These are phyloP conservation scores for Protoeuglena noctilucae DNA, from an alignment of 139 green algal genomes.

Conservation along the genomic window DNA sequence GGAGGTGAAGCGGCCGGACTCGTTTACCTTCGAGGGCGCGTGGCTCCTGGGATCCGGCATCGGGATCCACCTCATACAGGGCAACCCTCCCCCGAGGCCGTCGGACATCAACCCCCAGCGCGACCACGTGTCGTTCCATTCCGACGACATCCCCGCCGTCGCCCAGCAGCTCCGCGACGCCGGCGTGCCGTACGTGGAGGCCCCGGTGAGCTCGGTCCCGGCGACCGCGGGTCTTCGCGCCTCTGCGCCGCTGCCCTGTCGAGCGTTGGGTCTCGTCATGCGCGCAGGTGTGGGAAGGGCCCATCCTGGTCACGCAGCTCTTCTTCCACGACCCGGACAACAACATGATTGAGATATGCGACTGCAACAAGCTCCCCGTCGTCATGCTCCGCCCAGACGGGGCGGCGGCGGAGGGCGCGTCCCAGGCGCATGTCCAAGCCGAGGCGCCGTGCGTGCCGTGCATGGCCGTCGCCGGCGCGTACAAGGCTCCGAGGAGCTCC, in stretches of 20 bases:
- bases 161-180: slow-evolving; percentile 5
- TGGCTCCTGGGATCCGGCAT: slow-evolving; percentile 27
- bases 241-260: no score
- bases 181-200: slow-evolving; percentile 10
- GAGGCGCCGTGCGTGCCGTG: no score
- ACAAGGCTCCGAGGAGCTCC: no score
- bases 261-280: no score
- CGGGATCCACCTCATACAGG: slow-evolving; percentile 21
- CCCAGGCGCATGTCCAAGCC: no score
- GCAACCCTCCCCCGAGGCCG: not conserved
- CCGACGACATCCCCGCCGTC: slow-evolving; percentile 12
- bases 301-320: slow-evolving; percentile 19
- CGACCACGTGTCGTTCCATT: slow-evolving; percentile 25
- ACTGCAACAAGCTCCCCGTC: slow-evolving; percentile 19
- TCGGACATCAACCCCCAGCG: slow-evolving; percentile 12
- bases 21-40: slow-evolving; percentile 22
- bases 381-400: no score
- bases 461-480: no score
- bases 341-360: slow-evolving; percentile 30
- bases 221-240: no score
- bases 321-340: slow-evolving; percentile 28
- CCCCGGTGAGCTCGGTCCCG: no score
- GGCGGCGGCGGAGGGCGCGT: no score
- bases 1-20: not conserved
- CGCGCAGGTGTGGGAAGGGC: slow-evolving; percentile 15